Base-by-base conservation (phyloP, 331 rosid genomes). In the Saraca asoca region DNA sequence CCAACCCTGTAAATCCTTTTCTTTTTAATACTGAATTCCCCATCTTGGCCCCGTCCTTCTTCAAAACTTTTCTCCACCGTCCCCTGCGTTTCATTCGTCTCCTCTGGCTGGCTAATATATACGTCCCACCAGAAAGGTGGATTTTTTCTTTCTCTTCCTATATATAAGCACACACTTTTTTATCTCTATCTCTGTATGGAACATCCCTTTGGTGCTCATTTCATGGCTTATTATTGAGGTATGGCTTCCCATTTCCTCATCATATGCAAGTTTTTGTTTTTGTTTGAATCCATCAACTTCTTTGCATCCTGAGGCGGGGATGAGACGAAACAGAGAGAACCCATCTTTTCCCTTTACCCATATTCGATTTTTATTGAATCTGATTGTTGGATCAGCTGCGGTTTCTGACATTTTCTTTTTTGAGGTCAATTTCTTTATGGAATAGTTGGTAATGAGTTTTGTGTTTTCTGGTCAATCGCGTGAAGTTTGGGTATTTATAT, bases 181-280 rank as follows among this genome's bases (percentile, higher is more conserved):
- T 42, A 18, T 56, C 52, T 81, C 66, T 68, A 24, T 71, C 38
- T 73, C 55, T 60, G 55, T 61, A 49, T 24, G 31, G 3, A 1
- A 3, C 31, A 3, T 24, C 31, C 31, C 31, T 3, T 24, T 24
- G 31, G 31, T 24, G 31, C 79, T 51, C 62, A 61, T 33, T 17
- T 70, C 65, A 76, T 69, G 72, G 72, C 29, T 44, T 51, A 19
- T 70, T 77, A 51, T 67, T 66, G 71, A 87, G 88, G 88, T 82
- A 71, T 61, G 69, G 4, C 44, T 69, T 74, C 72, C 33, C 54
- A 24, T 24, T 24, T 50, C 55, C 43, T 51, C 14, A 13, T 20
- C 4, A 24, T 24, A 41, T 20, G n/a, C 24, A 6, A 18, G 45
- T 13, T 57, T 46, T 2, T 43, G 39, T 19, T 44, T 52, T 46